Conservation (phyloP, 495 filamentous ascomycete species). For the Glarea lozoyensis region DNA sequence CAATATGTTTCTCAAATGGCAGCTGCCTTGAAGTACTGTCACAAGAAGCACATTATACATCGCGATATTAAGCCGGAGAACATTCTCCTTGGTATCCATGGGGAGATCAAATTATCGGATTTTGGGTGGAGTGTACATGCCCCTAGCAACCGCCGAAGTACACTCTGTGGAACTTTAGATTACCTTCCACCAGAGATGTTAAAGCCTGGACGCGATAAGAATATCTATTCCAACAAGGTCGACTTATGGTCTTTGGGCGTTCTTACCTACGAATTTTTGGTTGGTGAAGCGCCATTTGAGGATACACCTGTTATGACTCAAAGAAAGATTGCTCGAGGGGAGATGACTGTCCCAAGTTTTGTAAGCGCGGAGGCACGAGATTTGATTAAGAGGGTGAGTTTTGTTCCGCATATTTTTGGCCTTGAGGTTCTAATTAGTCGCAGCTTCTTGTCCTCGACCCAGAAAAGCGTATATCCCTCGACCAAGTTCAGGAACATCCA, state of each 20-base stretch:
- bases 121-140: conserved; percentile 97
- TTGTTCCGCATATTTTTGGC: neutral
- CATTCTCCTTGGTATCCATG: conserved; percentile 93
- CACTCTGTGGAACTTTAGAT: conserved; percentile 93
- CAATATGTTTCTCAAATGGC: conserved; percentile 97
- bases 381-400: conserved; percentile 76
- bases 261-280: conserved; percentile 91
- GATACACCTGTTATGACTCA: conserved; percentile 95
- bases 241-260: conserved; percentile 95
- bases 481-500: conserved; percentile 82
- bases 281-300: conserved; percentile 94
- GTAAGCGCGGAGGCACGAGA: conserved; percentile 88
- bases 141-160: conserved; percentile 82
- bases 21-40: conserved; percentile 76
- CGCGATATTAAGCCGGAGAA: conserved; percentile 98
- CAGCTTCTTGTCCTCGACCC: conserved; percentile 91
- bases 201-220: conserved; percentile 66
- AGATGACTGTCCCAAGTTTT: conserved; percentile 87
- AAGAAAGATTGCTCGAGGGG: conserved; percentile 74
- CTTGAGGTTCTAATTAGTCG: conserved; percentile 1
- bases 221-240: conserved; percentile 89
- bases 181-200: conserved; percentile 97
- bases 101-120: conserved; percentile 95
- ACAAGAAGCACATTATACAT: conserved; percentile 96
- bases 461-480: conserved; percentile 82